These are phyloP conservation scores for Penicillium frequentans DNA, from an alignment of 2,329 filamentous ascomycete genomes.

Conservation along the genomic window DNA sequence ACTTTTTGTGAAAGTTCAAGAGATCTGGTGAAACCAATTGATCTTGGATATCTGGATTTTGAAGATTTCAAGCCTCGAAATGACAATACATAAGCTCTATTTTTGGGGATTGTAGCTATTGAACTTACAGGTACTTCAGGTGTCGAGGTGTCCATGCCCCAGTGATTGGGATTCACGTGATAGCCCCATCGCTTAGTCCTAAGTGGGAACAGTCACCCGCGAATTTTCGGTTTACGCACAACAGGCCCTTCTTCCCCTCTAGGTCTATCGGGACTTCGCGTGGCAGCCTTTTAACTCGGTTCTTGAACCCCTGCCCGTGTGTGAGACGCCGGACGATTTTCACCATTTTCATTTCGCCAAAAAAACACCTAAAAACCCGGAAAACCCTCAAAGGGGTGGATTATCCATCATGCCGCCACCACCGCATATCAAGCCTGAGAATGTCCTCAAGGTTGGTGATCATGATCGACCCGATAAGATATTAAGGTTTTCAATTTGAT, in stretches of 20 bases:
- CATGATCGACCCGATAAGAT: constrained; percentile 7
- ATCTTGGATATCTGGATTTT: not conserved
- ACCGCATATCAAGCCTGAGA: constrained; percentile 96
- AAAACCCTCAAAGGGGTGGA: constrained; percentile 29
- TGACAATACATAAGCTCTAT: too few species aligned
- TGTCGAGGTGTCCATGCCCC: not conserved
- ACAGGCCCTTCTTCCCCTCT: constrained; percentile 30
- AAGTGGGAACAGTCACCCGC: constrained; percentile 29
- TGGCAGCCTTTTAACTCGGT: constrained; percentile 34
- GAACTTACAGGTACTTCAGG: not conserved
- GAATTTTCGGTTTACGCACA: constrained; percentile 39
- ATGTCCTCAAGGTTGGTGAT: constrained; percentile 77
- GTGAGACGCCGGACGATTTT: constrained; percentile 18
- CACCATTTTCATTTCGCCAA: constrained; percentile 4
- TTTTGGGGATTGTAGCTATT: not conserved
- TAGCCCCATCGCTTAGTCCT: constrained; percentile 35
- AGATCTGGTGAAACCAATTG: not conserved
- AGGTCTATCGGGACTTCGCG: constrained; percentile 33
- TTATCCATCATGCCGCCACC: constrained; percentile 78
- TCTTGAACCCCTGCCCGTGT: constrained; percentile 33
- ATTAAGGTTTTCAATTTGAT: constrained; percentile 2
- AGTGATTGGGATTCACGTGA: constrained; percentile 26
- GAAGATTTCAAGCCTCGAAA: too few species aligned
- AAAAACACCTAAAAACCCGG: constrained; percentile 9
- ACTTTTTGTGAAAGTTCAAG: not conserved